These are phyloP conservation scores for Anthostomella pinea DNA, from an alignment of 2,329 filamentous ascomycete species.

Conservation along the genomic window DNA sequence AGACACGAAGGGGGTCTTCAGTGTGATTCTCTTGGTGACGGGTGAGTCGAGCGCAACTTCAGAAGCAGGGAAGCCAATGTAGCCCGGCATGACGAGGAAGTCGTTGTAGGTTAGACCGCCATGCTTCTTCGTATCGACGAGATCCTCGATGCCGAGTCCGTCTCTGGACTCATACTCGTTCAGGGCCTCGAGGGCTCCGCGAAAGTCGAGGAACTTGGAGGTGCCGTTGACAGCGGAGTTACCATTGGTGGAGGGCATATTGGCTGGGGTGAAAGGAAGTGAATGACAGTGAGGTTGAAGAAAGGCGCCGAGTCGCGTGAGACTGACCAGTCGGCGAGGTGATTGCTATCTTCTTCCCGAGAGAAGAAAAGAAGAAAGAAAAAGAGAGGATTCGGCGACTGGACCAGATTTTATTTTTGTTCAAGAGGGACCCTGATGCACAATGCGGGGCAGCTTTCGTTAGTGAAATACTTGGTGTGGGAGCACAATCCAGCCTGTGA, in stretches of 20 bases:
- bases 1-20: conserved; percentile 96
- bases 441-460: conserved; percentile 20
- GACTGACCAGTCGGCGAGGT: conserved; percentile 34
- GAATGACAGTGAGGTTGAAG: conserved; percentile 42
- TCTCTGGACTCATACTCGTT: conserved; percentile 77
- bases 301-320: conserved; percentile 32
- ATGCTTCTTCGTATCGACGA: conserved; percentile 87
- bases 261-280: conserved; percentile 35
- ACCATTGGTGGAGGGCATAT: conserved; percentile 73
- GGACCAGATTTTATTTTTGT: conserved; percentile 40
- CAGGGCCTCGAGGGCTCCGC: conserved; percentile 75
- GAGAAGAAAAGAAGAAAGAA: conserved; percentile 45
- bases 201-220: conserved; percentile 66
- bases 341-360: conserved; percentile 52
- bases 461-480: background rate
- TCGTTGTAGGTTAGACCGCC: conserved; percentile 98
- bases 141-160: conserved; percentile 80
- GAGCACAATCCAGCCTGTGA: no score
- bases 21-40: conserved; percentile 88
- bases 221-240: conserved; percentile 51
- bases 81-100: conserved; percentile 93
- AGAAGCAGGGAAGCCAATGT: conserved; percentile 95
- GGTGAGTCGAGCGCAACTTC: conserved; percentile 86
- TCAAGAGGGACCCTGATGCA: conserved; percentile 17
- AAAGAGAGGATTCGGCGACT: conserved; percentile 14